Evolutionary conservation across 768 basidiomycete species (phyloP).

Genomic region (Boletus reticulatus): DNA sequence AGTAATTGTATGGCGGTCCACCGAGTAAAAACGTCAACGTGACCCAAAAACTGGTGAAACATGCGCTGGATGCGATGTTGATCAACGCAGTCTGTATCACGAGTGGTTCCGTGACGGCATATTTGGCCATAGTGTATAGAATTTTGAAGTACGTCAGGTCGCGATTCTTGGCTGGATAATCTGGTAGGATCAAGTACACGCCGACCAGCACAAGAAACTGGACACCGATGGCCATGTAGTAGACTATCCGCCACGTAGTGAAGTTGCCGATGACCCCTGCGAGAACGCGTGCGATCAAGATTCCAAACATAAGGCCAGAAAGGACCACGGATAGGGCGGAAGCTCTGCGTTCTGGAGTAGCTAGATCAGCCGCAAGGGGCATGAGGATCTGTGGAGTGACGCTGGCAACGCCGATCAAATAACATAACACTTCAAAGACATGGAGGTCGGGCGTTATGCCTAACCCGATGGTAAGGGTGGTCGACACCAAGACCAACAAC

Average conservation of each 20-base stretch:
- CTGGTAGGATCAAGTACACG: slow-evolving; percentile 68
- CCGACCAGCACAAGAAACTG: slow-evolving; percentile 58
- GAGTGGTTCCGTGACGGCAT: slow-evolving; percentile 72
- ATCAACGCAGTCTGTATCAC: slow-evolving; percentile 68
- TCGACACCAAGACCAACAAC: slow-evolving; percentile 49
- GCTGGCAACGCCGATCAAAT: slow-evolving; percentile 67
- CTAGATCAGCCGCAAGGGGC: slow-evolving; percentile 78
- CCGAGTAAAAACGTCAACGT: slow-evolving; percentile 81
- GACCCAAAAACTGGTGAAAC: slow-evolving; percentile 64
- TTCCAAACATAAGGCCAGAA: slow-evolving; percentile 65
- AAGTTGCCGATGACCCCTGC: slow-evolving; percentile 76
- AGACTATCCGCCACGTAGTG: slow-evolving; percentile 68
- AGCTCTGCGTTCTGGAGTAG: slow-evolving; percentile 68
- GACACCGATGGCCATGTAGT: slow-evolving; percentile 73
- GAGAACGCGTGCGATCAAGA: slow-evolving; percentile 72
- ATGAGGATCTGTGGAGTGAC: slow-evolving; percentile 77
- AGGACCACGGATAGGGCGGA: slow-evolving; percentile 74
- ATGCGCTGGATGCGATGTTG: slow-evolving; percentile 57
- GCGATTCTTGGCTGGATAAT: slow-evolving; percentile 76
- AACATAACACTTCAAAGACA: slow-evolving; percentile 66
- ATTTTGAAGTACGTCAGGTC: slow-evolving; percentile 66
- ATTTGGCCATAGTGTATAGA: slow-evolving; percentile 74
- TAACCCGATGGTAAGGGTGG: slow-evolving; percentile 66
- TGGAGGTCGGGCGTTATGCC: slow-evolving; percentile 56
- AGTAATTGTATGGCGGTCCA: slow-evolving; percentile 72